Conservation (phyloP, 2,329 filamentous ascomycete genomes). For the Cryphonectria japonica region DNA sequence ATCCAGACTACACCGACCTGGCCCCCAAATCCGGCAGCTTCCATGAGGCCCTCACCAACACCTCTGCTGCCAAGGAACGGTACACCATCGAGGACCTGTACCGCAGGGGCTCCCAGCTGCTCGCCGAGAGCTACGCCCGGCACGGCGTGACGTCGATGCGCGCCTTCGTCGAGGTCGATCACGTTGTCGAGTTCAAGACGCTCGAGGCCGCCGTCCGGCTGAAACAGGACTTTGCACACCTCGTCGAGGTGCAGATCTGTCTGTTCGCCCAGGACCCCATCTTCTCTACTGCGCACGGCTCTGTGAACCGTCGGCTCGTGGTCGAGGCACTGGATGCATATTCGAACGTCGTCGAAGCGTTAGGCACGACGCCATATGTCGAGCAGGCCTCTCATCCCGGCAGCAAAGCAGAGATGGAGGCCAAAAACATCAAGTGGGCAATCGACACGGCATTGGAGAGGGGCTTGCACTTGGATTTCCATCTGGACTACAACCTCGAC, state of each 20-base stretch:
- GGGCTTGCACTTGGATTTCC: slow-evolving; percentile 67
- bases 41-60: slow-evolving; percentile 61
- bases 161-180: slow-evolving; percentile 73
- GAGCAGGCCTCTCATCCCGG: slow-evolving; percentile 55
- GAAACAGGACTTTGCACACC: slow-evolving; percentile 55
- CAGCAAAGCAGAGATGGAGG: slow-evolving; percentile 35
- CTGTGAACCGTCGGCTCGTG: slow-evolving; percentile 55
- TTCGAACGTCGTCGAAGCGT: slow-evolving; percentile 53
- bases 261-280: slow-evolving; percentile 73
- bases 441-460: slow-evolving; percentile 55
- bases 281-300: slow-evolving; percentile 57
- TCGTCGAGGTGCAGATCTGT: slow-evolving; percentile 67
- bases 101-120: slow-evolving; percentile 64
- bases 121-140: slow-evolving; percentile 62
- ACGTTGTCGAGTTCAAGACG: slow-evolving; percentile 51
- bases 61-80: slow-evolving; percentile 59
- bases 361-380: slow-evolving; percentile 74
- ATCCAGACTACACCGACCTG: slow-evolving; percentile 63
- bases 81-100: slow-evolving; percentile 68
- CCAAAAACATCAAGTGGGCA: slow-evolving; percentile 65
- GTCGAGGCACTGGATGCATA: slow-evolving; percentile 37
- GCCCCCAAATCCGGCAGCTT: slow-evolving; percentile 65
- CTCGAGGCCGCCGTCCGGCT: slow-evolving; percentile 59
- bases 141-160: slow-evolving; percentile 71
- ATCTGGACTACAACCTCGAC: slow-evolving; percentile 72